Base-by-base conservation (phyloP, 2,329 filamentous ascomycete species). In the Lachnellula occidentalis region DNA sequence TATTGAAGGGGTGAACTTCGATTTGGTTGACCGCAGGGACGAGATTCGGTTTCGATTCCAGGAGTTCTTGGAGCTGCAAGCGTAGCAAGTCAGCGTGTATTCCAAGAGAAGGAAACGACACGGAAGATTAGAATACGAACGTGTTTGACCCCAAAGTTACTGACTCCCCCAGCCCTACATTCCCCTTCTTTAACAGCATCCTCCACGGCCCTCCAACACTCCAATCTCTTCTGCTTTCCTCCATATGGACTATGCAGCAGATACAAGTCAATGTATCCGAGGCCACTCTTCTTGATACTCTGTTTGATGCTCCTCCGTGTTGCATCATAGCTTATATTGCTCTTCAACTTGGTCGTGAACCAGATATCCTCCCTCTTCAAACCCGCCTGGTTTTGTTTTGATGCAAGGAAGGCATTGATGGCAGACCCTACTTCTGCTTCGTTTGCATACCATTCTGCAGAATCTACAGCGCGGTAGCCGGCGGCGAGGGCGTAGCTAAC, bases 1-100 rank as follows among this genome's bases (percentile, higher is more conserved):
- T 90, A 68, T 92, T 90, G 78, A 92, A 94, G 0, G 88, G 88
- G 58, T 92, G 88, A 1, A 92, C 79, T 69, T 92, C 87, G 63
- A 92, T 86, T 72, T 94, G 89, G 65, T 92, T 92, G 49, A 92
- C 81, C 1, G 83, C 80, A 0, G 89, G 88, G 9, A 74, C 69
- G 45, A 88, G 78, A 0, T 77, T 76, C 0, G 86, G 65, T 19
- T 64, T 64, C 2, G 62, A 62, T n/a, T 62, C 58, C 21, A 69
- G 54, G 12, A 69, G 58, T 56, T 69, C 66, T 61, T 63, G 54
- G 2, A 69, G 45, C 63, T 68, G 2, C 1, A 24, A 17, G 34
- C 2, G 15, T 7, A 14, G 8, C 34, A 24, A 14, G 27, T 34
- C 19, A 39, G 22, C 31, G 39, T 34, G 21, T 48, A 24, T 37